phyloP scores from a whole-genome alignment of 2,329 filamentous ascomycete species.

The Herpotrichia juniperi region DNA sequence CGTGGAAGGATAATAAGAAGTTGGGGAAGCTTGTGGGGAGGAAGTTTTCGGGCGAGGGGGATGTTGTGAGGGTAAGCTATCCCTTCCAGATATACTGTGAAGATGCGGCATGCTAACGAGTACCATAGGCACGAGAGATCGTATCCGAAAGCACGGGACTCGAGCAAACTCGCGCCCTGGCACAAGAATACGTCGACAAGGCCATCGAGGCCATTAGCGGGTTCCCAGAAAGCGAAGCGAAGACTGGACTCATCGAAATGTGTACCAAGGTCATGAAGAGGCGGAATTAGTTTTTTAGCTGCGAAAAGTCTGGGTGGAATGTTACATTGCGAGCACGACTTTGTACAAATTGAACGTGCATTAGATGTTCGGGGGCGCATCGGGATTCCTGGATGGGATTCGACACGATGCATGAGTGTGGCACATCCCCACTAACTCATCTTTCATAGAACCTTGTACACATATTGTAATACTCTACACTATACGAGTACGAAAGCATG shows the following conservation, averaged over 20 bases:
- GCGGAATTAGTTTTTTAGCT: constrained; percentile 68
- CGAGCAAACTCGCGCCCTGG: constrained; percentile 87
- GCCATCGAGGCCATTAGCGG: constrained; percentile 81
- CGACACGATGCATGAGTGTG: neutral
- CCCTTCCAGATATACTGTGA: constrained; percentile 4
- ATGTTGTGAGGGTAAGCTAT: constrained; percentile 78
- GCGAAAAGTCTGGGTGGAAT: neutral
- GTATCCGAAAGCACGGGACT: constrained; percentile 85
- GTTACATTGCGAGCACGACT: neutral
- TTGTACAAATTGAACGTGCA: neutral
- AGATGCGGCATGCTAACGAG: neutral
- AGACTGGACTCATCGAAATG: constrained; percentile 90
- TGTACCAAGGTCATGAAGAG: constrained; percentile 89
- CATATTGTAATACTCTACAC: constrained; percentile 3
- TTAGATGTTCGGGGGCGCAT: neutral
- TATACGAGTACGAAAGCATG: neutral
- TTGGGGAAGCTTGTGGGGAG: constrained; percentile 87
- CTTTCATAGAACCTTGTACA: constrained; percentile 1
- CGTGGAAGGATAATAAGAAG: constrained; percentile 88
- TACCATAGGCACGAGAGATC: constrained; percentile 77
- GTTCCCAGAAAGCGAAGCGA: constrained; percentile 95
- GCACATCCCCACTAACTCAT: neutral
- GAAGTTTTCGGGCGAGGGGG: constrained; percentile 84
- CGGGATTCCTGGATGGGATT: neutral
- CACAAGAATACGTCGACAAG: constrained; percentile 87